Evolutionary conservation across 768 basidiomycete species (phyloP).

Genomic region (Lentinus brumalis): DNA sequence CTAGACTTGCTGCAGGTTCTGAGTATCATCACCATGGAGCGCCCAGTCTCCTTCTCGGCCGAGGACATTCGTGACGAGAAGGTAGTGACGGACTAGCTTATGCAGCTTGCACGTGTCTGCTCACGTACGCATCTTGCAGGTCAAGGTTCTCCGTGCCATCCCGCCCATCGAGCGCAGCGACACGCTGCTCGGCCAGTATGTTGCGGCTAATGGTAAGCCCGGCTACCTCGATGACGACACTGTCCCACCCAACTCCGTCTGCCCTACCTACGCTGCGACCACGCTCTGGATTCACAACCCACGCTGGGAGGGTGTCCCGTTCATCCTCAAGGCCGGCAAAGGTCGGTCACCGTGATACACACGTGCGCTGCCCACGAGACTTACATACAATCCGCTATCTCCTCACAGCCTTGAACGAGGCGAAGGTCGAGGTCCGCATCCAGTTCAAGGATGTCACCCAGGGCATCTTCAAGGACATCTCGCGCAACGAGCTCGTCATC

Average conservation of each 20-base stretch:
- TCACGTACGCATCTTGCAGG: conserved; percentile 48
- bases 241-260: conserved; percentile 88
- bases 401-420: conserved; percentile 86
- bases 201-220: conserved; percentile 86
- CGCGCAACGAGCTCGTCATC: conserved; percentile 96
- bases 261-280: conserved; percentile 93
- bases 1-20: conserved; percentile 93
- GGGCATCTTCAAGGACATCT: conserved; percentile 96
- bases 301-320: conserved; percentile 98
- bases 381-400: background rate
- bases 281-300: conserved; percentile 93
- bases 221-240: conserved; percentile 98
- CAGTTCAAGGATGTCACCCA: conserved; percentile 98
- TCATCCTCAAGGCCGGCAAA: conserved; percentile 98
- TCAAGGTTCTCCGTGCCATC: conserved; percentile 94
- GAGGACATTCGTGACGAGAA: conserved; percentile 99
- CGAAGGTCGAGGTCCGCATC: conserved; percentile 96
- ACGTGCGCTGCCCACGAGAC: conserved; percentile 11
- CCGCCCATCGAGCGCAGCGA: conserved; percentile 77
- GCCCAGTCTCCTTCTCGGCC: conserved; percentile 94
- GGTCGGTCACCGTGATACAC: conserved; percentile 48
- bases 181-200: conserved; percentile 93
- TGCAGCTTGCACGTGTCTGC: conserved; percentile 14
- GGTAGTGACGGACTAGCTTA: conserved; percentile 44
- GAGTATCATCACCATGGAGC: conserved; percentile 95